Percentiles rank a stretch among this genome's conserved stretches.
phyloP scores from a whole-genome alignment of 805 yeast species.

The Pichia manshurica region DNA sequence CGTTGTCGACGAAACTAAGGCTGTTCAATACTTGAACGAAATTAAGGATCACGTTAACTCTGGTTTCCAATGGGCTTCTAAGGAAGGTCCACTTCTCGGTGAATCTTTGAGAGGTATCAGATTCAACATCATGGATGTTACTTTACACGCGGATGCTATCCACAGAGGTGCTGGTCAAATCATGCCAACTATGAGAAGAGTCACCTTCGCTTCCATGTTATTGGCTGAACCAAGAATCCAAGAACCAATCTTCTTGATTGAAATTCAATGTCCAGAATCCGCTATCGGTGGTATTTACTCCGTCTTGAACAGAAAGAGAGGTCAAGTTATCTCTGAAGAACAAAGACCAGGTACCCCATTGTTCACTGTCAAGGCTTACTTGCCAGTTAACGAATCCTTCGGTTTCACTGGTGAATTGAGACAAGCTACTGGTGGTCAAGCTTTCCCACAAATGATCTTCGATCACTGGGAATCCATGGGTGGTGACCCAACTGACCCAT shows the following conservation, averaged over 20 bases:
- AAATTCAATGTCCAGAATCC: conserved; percentile 98
- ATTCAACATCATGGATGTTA: conserved; percentile 97
- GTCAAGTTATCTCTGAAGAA: conserved; percentile 98
- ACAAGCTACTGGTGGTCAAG: conserved; percentile 99
- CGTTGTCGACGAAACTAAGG: conserved; percentile 99
- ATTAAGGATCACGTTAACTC: conserved; percentile 99
- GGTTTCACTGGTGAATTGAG: conserved; percentile 99
- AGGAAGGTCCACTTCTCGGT: conserved; percentile 98
- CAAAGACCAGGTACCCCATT: conserved; percentile 99
- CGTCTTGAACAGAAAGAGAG: conserved; percentile 98
- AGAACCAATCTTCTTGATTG: conserved; percentile 99
- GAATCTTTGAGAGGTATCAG: conserved; percentile 95
- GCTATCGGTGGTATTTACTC: conserved; percentile 99
- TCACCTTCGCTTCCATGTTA: conserved; percentile 95
- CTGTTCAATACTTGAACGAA: conserved; percentile 97
- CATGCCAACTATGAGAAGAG: conserved; percentile 99
- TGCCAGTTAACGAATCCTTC: conserved; percentile 99
- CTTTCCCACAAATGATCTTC: conserved; percentile 99
- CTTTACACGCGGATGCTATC: conserved; percentile 99
- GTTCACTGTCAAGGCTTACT: conserved; percentile 99
- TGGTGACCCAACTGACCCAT: conserved; percentile 91
- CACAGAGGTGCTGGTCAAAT: conserved; percentile 99
- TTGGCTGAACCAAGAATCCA: conserved; percentile 98
- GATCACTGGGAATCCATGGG: conserved; percentile 93
- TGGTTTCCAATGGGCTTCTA: conserved; percentile 99